Conservation (phyloP, 345 rosid genomes). For the Clausena lansium region DNA sequence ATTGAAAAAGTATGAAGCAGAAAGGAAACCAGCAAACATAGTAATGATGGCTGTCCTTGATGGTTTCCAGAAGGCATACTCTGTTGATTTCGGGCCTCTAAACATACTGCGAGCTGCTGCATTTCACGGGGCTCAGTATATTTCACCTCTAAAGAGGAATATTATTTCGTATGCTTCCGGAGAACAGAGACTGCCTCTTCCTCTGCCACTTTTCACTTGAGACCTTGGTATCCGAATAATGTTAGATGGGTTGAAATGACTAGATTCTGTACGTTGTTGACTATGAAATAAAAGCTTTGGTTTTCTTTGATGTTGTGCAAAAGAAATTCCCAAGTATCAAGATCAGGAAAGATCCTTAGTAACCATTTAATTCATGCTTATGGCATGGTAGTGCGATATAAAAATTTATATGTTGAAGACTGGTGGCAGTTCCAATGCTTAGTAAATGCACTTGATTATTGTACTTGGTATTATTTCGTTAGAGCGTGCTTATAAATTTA, state of each 20-base stretch:
- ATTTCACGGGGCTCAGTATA: conserved; percentile 69
- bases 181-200: conserved; percentile 56
- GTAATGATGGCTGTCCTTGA: conserved; percentile 90
- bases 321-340: neutral
- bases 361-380: neutral
- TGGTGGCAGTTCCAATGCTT: no score
- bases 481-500: no score
- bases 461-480: no score
- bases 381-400: neutral
- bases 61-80: conserved; percentile 82
- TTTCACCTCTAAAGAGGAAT: conserved; percentile 73
- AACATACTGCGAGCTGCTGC: conserved; percentile 82
- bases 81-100: conserved; percentile 78
- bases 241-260: neutral
- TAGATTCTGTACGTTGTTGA: neutral
- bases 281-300: neutral
- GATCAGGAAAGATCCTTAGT: neutral
- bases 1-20: conserved; percentile 70
- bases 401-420: neutral
- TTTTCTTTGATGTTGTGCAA: neutral
- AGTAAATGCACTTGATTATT: no score
- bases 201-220: conserved; percentile 50
- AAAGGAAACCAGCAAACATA: conserved; percentile 74
- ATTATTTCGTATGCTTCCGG: conserved; percentile 90
- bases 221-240: neutral